phyloP scores from a whole-genome alignment of 441 rosid species.

The Erodium texanum region DNA sequence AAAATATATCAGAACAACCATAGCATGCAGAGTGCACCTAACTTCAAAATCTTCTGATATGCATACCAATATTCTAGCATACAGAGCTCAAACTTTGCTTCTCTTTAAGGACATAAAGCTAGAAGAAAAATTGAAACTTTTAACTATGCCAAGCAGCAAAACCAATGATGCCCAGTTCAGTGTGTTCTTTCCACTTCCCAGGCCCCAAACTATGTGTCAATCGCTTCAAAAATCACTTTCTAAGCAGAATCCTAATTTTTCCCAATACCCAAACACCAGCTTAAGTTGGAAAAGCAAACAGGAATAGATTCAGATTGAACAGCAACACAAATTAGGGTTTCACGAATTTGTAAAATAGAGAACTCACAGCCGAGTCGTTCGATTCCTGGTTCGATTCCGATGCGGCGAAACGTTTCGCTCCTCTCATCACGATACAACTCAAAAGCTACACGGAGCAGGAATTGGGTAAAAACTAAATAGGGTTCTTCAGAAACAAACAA shows the following conservation, averaged over 20 bases:
- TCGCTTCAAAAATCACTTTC: not conserved
- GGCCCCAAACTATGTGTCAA: not conserved
- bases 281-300: not conserved
- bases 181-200: not conserved
- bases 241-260: not conserved
- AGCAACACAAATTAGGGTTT: slow-evolving; percentile 20
- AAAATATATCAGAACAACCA: not conserved
- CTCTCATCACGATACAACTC: slow-evolving; percentile 36
- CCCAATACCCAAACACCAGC: slow-evolving; percentile 3
- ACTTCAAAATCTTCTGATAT: not conserved
- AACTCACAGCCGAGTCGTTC: slow-evolving; percentile 52
- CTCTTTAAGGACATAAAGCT: not conserved
- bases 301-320: not conserved
- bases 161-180: not conserved
- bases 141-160: not conserved
- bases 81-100: not conserved
- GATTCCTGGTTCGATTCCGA: slow-evolving; percentile 43
- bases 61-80: too few relatives aligned
- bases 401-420: slow-evolving; percentile 49
- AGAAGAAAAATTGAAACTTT: not conserved
- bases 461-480: not conserved
- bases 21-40: not conserved
- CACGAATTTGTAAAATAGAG: not conserved
- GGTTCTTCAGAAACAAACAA: not conserved
- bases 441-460: not conserved